phyloP scores from a whole-genome alignment of 176 grass and related monocot genomes.

The Hordeum marinum region DNA sequence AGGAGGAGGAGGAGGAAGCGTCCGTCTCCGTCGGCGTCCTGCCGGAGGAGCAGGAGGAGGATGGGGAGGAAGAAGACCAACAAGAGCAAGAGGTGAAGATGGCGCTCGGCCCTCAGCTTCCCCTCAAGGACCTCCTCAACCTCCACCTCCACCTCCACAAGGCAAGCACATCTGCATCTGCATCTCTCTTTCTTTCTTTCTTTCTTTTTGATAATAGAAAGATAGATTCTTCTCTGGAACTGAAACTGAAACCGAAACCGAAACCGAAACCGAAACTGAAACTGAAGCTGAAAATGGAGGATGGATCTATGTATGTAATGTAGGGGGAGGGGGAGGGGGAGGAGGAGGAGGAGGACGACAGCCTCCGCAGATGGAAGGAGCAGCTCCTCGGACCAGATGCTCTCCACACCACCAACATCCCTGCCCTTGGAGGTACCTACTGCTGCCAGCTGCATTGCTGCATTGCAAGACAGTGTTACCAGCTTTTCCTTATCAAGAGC shows the following conservation, averaged over 20 bases:
- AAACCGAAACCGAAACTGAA: too few species aligned
- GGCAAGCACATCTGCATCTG: background rate
- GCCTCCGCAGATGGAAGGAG: constrained; percentile 77
- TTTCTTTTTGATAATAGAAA: too few species aligned
- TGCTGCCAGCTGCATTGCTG: background rate
- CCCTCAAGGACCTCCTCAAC: constrained; percentile 37
- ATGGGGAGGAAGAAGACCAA: background rate
- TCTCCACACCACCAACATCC: constrained; percentile 44
- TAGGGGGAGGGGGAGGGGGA: too few species aligned
- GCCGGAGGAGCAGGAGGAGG: background rate
- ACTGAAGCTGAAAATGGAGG: too few species aligned
- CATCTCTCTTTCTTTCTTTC: too few species aligned
- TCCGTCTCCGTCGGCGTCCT: background rate
- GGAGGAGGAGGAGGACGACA: constrained; percentile 43
- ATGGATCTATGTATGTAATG: too few species aligned
- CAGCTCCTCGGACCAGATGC: constrained; percentile 41
- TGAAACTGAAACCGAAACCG: too few species aligned
- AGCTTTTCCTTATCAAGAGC: too few species aligned
- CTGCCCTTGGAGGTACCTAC: constrained; percentile 36
- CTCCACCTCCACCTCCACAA: constrained; percentile 24
- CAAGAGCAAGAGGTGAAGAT: background rate
- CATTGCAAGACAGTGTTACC: background rate
- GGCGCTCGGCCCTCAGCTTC: constrained; percentile 35
- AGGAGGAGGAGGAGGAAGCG: background rate
- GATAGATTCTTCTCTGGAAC: too few species aligned